Conservation (phyloP, 2,329 filamentous ascomycete species). For the Ophiostoma triangulosporum region DNA sequence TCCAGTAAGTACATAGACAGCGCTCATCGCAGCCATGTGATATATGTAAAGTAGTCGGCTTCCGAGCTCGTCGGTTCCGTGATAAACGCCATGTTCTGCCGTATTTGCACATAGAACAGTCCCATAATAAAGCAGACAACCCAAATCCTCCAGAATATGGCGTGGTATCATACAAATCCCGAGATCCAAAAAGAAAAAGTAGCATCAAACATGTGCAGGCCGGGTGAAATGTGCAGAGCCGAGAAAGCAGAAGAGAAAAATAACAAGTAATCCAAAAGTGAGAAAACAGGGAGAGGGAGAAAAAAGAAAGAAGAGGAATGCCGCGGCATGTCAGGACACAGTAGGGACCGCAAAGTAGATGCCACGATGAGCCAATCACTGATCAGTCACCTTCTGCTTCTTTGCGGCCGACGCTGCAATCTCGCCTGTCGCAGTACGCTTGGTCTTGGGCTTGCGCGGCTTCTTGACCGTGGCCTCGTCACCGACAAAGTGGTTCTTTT, state of each 20-base stretch:
- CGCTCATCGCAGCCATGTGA: background rate
- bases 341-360: background rate
- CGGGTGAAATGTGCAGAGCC: background rate
- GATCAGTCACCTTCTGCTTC: background rate
- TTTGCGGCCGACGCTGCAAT: background rate
- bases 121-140: background rate
- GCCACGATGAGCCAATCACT: background rate
- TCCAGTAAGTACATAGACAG: background rate
- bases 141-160: background rate
- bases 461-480: constrained; percentile 21
- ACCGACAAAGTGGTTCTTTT: constrained; percentile 41
- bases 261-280: too few species aligned
- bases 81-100: background rate
- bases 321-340: too few species aligned
- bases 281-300: too few species aligned
- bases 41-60: background rate
- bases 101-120: background rate
- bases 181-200: background rate
- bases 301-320: too few species aligned
- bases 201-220: background rate
- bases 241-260: background rate
- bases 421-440: background rate
- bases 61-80: background rate
- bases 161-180: background rate
- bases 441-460: constrained; percentile 6